Evolutionary conservation across 2,329 filamentous ascomycete species (phyloP).

Genomic region (Neonectria coccinea): DNA sequence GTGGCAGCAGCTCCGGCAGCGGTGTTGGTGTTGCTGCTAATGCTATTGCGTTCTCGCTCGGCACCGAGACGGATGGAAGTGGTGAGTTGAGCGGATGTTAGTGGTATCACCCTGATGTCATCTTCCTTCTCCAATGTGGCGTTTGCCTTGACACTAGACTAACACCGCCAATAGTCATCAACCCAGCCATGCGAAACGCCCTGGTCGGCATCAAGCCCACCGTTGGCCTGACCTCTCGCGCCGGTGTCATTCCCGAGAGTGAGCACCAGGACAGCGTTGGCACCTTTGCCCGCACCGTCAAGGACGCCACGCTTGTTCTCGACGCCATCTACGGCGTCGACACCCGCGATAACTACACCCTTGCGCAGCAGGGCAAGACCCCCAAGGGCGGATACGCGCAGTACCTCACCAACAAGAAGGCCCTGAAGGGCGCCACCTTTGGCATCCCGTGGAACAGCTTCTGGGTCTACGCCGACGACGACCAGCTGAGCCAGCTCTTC

Average conservation of each 20-base stretch:
- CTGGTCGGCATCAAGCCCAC: slow-evolving; percentile 82
- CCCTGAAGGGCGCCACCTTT: slow-evolving; percentile 72
- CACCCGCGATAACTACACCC: slow-evolving; percentile 73
- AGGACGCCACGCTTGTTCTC: slow-evolving; percentile 74
- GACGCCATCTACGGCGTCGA: slow-evolving; percentile 77
- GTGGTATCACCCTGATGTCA: neutral
- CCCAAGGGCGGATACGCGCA: slow-evolving; percentile 68
- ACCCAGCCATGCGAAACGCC: slow-evolving; percentile 75
- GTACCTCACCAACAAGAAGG: slow-evolving; percentile 64
- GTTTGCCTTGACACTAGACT: slow-evolving; percentile 26
- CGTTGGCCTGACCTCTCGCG: slow-evolving; percentile 76
- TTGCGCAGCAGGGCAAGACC: slow-evolving; percentile 65
- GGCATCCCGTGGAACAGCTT: slow-evolving; percentile 79
- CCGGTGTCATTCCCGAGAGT: slow-evolving; percentile 73
- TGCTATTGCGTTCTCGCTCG: slow-evolving; percentile 71
- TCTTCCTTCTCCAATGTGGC: no score
- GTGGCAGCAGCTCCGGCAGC: slow-evolving; percentile 76
- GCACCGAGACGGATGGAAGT: slow-evolving; percentile 80
- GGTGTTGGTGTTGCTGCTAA: slow-evolving; percentile 74
- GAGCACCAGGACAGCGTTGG: slow-evolving; percentile 78
- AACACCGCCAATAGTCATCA: slow-evolving; percentile 65
- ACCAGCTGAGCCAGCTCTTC: slow-evolving; percentile 66
- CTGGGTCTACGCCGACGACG: slow-evolving; percentile 70
- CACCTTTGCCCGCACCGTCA: slow-evolving; percentile 73
- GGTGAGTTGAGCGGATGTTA: slow-evolving; percentile 49